phyloP scores from a whole-genome alignment of 495 filamentous ascomycete genomes.

The Trypethelium eluteriae region DNA sequence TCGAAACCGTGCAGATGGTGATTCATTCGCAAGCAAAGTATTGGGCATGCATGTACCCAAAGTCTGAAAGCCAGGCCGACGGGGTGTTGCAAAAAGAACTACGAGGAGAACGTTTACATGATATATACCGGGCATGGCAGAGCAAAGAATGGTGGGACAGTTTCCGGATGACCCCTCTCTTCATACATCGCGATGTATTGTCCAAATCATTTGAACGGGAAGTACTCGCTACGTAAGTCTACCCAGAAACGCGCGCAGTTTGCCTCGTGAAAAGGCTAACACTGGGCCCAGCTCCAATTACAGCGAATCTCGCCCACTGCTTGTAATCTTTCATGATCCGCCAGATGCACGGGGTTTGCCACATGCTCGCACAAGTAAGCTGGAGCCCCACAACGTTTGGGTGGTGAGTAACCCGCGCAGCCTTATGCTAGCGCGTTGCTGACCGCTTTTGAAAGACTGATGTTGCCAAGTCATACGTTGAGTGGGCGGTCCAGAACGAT shows the following conservation, averaged over 20 bases:
- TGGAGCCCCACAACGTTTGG: slow-evolving; percentile 77
- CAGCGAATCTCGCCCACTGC: slow-evolving; percentile 45
- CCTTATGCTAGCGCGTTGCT: slow-evolving; percentile 39
- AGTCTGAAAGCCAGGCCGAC: slow-evolving; percentile 32
- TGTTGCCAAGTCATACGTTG: slow-evolving; percentile 64
- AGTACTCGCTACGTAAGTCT: slow-evolving; percentile 69
- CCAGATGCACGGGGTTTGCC: slow-evolving; percentile 64
- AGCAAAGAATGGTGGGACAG: slow-evolving; percentile 57
- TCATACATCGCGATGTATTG: slow-evolving; percentile 61
- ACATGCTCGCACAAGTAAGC: slow-evolving; percentile 57
- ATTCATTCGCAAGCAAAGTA: slow-evolving; percentile 48
- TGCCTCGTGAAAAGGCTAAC: neutral
- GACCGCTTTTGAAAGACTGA: slow-evolving; percentile 56
- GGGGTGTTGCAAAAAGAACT: slow-evolving; percentile 22
- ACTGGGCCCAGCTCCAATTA: slow-evolving; percentile 45
- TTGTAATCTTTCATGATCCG: slow-evolving; percentile 67
- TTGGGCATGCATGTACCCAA: slow-evolving; percentile 55
- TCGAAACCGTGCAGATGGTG: slow-evolving; percentile 47
- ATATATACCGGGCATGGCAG: slow-evolving; percentile 70
- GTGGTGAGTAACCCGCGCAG: slow-evolving; percentile 53
- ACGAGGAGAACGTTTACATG: slow-evolving; percentile 51
- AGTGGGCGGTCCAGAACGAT: slow-evolving; percentile 65
- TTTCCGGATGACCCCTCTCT: slow-evolving; percentile 65
- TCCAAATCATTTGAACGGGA: slow-evolving; percentile 80
- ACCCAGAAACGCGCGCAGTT: neutral